Conservation (phyloP, 2,329 filamentous ascomycete genomes). For the Epichloe gansuensis region DNA sequence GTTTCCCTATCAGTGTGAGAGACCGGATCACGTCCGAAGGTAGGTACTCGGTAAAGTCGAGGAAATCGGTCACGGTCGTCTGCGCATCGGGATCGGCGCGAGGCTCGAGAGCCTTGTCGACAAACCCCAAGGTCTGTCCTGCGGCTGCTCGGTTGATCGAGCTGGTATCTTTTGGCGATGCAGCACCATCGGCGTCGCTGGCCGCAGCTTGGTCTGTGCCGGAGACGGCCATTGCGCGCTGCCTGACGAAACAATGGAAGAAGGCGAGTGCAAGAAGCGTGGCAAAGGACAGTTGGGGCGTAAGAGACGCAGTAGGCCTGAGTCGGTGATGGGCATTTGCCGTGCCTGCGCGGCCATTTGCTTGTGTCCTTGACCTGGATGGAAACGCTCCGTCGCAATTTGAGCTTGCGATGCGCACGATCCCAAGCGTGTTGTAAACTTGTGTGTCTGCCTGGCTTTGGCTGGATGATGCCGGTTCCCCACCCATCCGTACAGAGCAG, state of each 20-base stretch:
- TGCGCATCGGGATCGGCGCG: constrained; percentile 53
- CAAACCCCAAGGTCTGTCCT: constrained; percentile 18
- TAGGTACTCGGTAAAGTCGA: constrained; percentile 58
- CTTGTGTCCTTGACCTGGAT: background rate
- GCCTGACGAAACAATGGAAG: background rate
- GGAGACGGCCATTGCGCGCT: constrained; percentile 16
- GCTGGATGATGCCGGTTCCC: background rate
- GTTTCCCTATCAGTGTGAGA: constrained; percentile 50
- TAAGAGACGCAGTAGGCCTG: background rate
- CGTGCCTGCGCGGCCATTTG: constrained; percentile 9
- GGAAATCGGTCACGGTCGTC: constrained; percentile 56
- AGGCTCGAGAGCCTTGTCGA: constrained; percentile 32
- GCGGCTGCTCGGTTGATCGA: constrained; percentile 15
- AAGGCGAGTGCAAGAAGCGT: background rate
- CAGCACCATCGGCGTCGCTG: constrained; percentile 11
- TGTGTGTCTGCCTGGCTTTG: background rate
- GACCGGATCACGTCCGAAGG: constrained; percentile 54
- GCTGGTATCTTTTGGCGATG: constrained; percentile 16
- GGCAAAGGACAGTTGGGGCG: background rate
- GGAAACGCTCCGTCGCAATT: constrained; percentile 1
- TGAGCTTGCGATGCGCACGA: constrained; percentile 5
- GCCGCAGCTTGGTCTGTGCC: constrained; percentile 12
- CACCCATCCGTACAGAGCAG: background rate
- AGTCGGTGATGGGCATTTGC: background rate
- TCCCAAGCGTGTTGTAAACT: background rate